A percentile compares a stretch with the other conserved stretches of the same genome.
These are phyloP conservation scores for Symbiodinium pilosum DNA, from an alignment of 73 alveolate species.

Conservation along the genomic window DNA sequence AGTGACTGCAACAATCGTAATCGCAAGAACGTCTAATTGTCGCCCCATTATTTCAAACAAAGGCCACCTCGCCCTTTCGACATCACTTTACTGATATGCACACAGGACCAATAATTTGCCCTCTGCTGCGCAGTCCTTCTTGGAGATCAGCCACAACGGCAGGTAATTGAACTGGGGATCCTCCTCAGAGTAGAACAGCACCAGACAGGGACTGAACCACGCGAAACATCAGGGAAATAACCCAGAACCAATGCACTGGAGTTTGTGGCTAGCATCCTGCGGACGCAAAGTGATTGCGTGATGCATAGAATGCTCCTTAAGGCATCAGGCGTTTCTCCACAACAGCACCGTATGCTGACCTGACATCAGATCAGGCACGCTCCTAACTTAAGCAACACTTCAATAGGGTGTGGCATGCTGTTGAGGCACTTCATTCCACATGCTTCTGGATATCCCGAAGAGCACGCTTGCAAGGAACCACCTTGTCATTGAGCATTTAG, in stretches of 20 bases:
- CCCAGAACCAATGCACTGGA: too few species aligned
- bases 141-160: constrained; percentile 74
- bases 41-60: too few species aligned
- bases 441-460: constrained; percentile 73
- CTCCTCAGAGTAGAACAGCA: neutral
- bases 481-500: neutral
- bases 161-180: constrained; percentile 76
- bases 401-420: neutral
- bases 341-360: too few species aligned
- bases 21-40: too few species aligned
- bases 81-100: too few species aligned
- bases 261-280: neutral
- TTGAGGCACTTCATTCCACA: constrained; percentile 52
- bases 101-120: too few species aligned
- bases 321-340: too few species aligned
- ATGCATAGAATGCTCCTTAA: constrained; percentile 83
- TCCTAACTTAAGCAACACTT: too few species aligned
- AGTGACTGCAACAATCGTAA: too few species aligned
- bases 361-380: neutral
- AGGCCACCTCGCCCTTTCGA: too few species aligned
- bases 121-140: constrained; percentile 53
- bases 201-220: neutral
- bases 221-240: too few species aligned
- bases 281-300: constrained; percentile 85
- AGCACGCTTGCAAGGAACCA: constrained; percentile 51